Conservation (phyloP, 2,329 filamentous ascomycete genomes). For the Colletotrichum aenigma region DNA sequence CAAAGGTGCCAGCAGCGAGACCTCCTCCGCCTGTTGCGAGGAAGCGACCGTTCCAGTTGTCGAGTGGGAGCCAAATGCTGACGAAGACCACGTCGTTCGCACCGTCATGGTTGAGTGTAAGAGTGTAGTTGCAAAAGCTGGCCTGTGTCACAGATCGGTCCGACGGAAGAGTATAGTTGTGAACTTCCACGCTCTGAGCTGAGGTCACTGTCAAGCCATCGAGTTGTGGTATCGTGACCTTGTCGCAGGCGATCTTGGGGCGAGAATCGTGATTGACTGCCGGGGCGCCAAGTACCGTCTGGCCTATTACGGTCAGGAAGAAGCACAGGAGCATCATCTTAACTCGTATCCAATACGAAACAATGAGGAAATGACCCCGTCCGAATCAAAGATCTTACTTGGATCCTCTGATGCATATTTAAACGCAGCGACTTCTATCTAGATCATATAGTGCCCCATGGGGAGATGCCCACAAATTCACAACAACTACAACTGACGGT, state of each 20-base stretch:
- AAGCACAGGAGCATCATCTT: background rate
- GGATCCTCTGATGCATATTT: background rate
- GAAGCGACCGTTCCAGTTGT: slow-evolving; percentile 26
- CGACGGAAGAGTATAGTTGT: background rate
- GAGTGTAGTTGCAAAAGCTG: slow-evolving; percentile 24
- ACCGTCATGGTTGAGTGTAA: slow-evolving; percentile 16
- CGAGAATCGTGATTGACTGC: background rate
- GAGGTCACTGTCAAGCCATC: background rate
- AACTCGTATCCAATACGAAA: background rate
- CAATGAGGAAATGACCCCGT: background rate
- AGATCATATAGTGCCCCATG: background rate
- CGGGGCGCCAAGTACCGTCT: background rate
- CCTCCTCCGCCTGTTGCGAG: slow-evolving; percentile 23
- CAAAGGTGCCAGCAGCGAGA: slow-evolving; percentile 40
- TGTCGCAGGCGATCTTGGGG: background rate
- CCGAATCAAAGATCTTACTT: background rate
- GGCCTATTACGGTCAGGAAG: background rate
- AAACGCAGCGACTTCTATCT: background rate
- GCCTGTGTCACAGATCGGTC: background rate
- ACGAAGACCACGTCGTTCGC: slow-evolving; percentile 18
- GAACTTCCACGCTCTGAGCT: background rate
- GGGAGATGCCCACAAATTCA: background rate
- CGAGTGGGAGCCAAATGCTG: slow-evolving; percentile 21
- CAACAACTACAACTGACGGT: background rate
- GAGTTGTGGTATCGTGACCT: background rate